phyloP scores from a whole-genome alignment of 1,139 yeast genomes.

The Hanseniaspora sp. region DNA sequence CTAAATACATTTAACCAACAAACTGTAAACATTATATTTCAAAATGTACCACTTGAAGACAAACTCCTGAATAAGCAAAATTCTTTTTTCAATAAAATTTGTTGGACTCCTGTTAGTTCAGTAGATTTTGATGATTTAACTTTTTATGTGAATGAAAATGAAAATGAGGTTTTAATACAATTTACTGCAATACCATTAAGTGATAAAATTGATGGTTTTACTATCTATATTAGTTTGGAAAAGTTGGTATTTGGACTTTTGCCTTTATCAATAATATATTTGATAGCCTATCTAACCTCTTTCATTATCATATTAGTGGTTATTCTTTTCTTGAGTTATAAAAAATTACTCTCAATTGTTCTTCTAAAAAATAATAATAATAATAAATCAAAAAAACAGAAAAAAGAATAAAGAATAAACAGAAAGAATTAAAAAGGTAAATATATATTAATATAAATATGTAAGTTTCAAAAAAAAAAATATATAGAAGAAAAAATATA shows the following conservation, averaged over 20 bases:
- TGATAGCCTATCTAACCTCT: background rate
- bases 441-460: background rate
- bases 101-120: slow-evolving; percentile 8
- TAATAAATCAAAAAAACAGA: background rate
- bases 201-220: background rate
- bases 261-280: slow-evolving; percentile 1
- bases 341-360: background rate
- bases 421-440: background rate
- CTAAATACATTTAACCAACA: background rate
- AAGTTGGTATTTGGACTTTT: background rate
- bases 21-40: background rate
- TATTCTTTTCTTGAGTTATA: background rate
- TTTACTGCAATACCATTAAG: background rate
- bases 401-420: background rate
- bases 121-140: slow-evolving; percentile 1
- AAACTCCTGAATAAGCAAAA: background rate
- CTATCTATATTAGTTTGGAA: slow-evolving; percentile 8
- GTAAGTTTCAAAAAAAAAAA: background rate
- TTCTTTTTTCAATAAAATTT: slow-evolving; percentile 7
- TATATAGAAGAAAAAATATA: background rate
- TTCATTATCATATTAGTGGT: background rate
- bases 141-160: background rate
- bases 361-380: background rate
- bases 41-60: background rate
- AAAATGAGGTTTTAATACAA: background rate